Percentiles rank a stretch among this genome's conserved stretches.
Evolutionary conservation across 192 early-diverging fungal genomes (phyloP).

Genomic region (Phycomyces nitens): DNA sequence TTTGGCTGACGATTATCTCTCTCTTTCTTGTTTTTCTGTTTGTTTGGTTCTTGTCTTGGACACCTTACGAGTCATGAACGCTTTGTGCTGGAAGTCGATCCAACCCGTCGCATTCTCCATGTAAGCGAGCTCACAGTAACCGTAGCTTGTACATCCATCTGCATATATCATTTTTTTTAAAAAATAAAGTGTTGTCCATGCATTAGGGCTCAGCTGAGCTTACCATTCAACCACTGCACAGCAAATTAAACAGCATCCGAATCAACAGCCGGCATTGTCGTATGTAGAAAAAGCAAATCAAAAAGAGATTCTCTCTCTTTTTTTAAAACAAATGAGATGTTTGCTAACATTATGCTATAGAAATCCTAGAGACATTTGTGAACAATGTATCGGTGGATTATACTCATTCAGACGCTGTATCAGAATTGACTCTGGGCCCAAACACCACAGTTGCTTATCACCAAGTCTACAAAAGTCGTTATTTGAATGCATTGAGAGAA

Average conservation of each 20-base stretch:
- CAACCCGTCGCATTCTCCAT: slow-evolving; percentile 38
- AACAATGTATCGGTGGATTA: slow-evolving; percentile 34
- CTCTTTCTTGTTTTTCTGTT: slow-evolving; percentile 4
- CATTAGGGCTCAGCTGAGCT: slow-evolving; percentile 48
- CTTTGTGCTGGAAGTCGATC: slow-evolving; percentile 50
- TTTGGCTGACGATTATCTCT: neutral
- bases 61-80: slow-evolving; percentile 50
- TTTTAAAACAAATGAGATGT: no score
- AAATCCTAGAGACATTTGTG: slow-evolving; percentile 33
- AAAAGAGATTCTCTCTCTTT: neutral
- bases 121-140: slow-evolving; percentile 23
- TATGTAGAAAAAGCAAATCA: slow-evolving; percentile 11
- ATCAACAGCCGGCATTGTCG: slow-evolving; percentile 49
- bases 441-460: slow-evolving; percentile 44
- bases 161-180: neutral
- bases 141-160: neutral
- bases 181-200: neutral
- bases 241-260: slow-evolving; percentile 33
- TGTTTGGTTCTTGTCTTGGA: slow-evolving; percentile 13
- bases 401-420: slow-evolving; percentile 41
- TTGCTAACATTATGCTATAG: slow-evolving; percentile 24
- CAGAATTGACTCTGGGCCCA: slow-evolving; percentile 31
- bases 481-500: slow-evolving; percentile 42
- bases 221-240: slow-evolving; percentile 41
- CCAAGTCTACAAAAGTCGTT: slow-evolving; percentile 43